phyloP scores from a whole-genome alignment of 208 protist genomes.

The Acanthamoeba castellanii region DNA sequence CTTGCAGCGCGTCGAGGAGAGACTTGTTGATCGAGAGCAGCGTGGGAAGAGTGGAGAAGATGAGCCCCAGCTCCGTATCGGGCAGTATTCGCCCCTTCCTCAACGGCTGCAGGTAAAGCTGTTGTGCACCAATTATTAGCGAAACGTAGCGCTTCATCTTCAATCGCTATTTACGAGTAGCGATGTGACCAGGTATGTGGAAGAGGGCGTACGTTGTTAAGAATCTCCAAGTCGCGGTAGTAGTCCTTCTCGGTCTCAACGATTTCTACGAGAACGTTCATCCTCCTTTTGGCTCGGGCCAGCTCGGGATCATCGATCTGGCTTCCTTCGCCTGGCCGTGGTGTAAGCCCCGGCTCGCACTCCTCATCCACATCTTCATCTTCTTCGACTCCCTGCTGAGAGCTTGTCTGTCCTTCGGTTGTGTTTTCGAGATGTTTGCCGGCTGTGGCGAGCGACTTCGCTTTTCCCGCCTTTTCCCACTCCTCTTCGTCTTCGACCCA shows the following conservation, averaged over 20 bases:
- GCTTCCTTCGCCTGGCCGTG: constrained; percentile 2
- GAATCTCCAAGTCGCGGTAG: constrained; percentile 43
- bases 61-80: constrained; percentile 10
- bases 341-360: constrained; percentile 12
- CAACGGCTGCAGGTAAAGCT: constrained; percentile 32
- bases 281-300: background rate
- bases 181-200: background rate
- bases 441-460: background rate
- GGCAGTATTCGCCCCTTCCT: constrained; percentile 20
- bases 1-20: constrained; percentile 30
- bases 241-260: constrained; percentile 23
- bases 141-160: too few relatives aligned
- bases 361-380: background rate
- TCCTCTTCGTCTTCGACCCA: background rate
- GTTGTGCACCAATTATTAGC: background rate
- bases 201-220: background rate
- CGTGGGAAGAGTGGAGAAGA: constrained; percentile 22
- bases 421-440: too few relatives aligned
- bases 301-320: background rate
- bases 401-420: background rate
- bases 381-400: background rate
- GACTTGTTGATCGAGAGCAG: constrained; percentile 20
- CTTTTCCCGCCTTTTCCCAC: background rate
- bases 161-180: background rate
- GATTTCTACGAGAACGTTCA: constrained; percentile 1